Evolutionary conservation across 2,329 filamentous ascomycete species (phyloP).

Genomic region (Neurospora sp.): DNA sequence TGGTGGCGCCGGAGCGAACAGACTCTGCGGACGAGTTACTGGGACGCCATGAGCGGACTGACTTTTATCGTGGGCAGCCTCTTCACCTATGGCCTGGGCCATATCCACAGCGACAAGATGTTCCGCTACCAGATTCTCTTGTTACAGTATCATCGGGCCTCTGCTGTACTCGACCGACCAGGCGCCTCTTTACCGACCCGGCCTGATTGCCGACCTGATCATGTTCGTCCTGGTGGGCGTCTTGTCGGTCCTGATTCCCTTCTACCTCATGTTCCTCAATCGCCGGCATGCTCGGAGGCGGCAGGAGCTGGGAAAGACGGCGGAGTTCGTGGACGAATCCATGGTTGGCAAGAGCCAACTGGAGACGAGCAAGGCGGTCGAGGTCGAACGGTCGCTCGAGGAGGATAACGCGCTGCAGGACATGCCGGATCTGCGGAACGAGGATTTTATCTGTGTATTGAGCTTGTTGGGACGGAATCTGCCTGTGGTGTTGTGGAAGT

Average conservation of each 20-base stretch:
- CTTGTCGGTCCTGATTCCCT: conserved; percentile 30
- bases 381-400: conserved; percentile 18
- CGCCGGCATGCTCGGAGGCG: conserved; percentile 42
- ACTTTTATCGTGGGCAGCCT: conserved; percentile 46
- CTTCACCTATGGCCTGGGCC: conserved; percentile 41
- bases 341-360: conserved; percentile 39
- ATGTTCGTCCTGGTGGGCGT: conserved; percentile 52
- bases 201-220: conserved; percentile 49
- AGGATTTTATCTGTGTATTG: conserved; percentile 48
- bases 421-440: conserved; percentile 47
- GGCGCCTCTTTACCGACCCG: conserved; percentile 44
- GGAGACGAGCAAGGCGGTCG: conserved; percentile 27
- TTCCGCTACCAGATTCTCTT: conserved; percentile 35
- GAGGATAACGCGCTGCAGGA: conserved; percentile 38
- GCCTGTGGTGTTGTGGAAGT: background rate
- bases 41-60: conserved; percentile 47
- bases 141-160: conserved; percentile 46
- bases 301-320: conserved; percentile 49
- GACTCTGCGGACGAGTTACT: conserved; percentile 38
- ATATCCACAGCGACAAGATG: conserved; percentile 33
- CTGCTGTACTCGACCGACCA: conserved; percentile 53
- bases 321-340: conserved; percentile 47
- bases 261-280: conserved; percentile 45
- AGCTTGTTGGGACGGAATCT: background rate
- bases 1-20: conserved; percentile 45